Base-by-base conservation (phyloP, 2,329 filamentous ascomycete species). In the Apiospora kogelbergensis region DNA sequence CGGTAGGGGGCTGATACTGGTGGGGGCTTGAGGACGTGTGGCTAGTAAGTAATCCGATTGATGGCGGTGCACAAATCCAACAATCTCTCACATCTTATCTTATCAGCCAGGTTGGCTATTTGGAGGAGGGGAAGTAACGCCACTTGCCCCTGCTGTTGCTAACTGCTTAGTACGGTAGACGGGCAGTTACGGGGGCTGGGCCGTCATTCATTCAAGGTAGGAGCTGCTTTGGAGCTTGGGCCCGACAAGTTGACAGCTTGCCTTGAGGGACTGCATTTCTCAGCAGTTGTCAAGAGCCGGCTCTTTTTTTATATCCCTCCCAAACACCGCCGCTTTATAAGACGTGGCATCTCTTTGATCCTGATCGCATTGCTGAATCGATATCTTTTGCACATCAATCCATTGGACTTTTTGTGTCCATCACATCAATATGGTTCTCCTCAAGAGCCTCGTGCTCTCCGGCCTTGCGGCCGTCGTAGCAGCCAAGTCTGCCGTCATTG, bases 401-500 rank as follows among this genome's bases (percentile, higher is more conserved):
- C 40, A 37, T 37, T 6, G 30, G 53, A 17, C 30, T 17, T 60
- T 60, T 60, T 37, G 33, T 42, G 24, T 63, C 46, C n/a, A 53
- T 60, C 20, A 74, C 70, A 68, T 68, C 75, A 79, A 71, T 74
- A 88, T 89, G 86, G 86, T 89, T 76, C 81, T 87, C 68, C 74
- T 90, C 74, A 89, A 88, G 84, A 86, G 85, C 82, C 83, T 90
- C 76, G 79, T 89, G 80, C 80, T 90, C 80, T 82, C 84, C 73
- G 84, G 85, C 71, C 80, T 90, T 60, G 83, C 86, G 67, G 82
- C 84, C 72, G 83, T 82, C 40, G 89, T 86, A 69, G 84, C 89
- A 70, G 91, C 93, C 76, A 90, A 90, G 76, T 96, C 94, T 68
- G 92, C 93, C 68, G 96, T 99, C 72, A 86, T 97, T 76, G 95